These are phyloP conservation scores for Alternaria triticimaculans DNA, from an alignment of 2,329 filamentous ascomycete species.

Conservation along the genomic window DNA sequence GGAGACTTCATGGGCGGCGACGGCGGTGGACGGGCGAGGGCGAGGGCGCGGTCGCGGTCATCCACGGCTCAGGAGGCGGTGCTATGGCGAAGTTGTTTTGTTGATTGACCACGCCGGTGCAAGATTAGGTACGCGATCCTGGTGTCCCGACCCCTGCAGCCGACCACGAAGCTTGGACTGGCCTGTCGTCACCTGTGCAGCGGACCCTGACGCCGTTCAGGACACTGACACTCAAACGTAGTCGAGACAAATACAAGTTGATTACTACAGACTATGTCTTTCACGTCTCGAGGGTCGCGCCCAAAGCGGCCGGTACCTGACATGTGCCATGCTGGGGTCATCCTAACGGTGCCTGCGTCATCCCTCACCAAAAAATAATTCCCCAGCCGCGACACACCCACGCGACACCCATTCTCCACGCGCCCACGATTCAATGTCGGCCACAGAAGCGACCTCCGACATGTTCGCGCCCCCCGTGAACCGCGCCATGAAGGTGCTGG, in stretches of 20 bases:
- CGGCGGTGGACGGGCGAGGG: not conserved
- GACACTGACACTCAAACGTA: not conserved
- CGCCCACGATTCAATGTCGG: conserved; percentile 34
- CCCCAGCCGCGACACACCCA: not conserved
- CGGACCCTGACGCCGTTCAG: conserved; percentile 6
- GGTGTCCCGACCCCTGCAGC: conserved; percentile 19
- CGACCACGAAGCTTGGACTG: conserved; percentile 2
- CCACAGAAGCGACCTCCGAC: conserved; percentile 37
- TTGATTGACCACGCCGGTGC: conserved; percentile 26
- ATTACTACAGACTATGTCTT: not conserved
- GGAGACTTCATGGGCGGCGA: conserved; percentile 41
- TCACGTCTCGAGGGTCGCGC: not conserved
- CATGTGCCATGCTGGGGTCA: not conserved
- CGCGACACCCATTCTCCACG: not conserved
- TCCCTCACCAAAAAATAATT: conserved; percentile 11
- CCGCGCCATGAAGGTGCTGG: conserved; percentile 78
- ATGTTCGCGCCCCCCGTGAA: conserved; percentile 83
- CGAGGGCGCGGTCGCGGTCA: conserved; percentile 1
- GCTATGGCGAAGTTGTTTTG: conserved; percentile 28
- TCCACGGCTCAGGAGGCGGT: conserved; percentile 33
- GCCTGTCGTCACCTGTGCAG: conserved; percentile 4
- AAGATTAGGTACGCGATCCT: conserved; percentile 38
- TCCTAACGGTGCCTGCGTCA: conserved; percentile 11
- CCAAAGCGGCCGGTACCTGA: not conserved
- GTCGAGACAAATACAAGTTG: not conserved